Percentiles rank a stretch among this genome's conserved stretches.
phyloP scores from a whole-genome alignment of 2,329 filamentous ascomycete genomes.

The Aspergillus chevalieri region DNA sequence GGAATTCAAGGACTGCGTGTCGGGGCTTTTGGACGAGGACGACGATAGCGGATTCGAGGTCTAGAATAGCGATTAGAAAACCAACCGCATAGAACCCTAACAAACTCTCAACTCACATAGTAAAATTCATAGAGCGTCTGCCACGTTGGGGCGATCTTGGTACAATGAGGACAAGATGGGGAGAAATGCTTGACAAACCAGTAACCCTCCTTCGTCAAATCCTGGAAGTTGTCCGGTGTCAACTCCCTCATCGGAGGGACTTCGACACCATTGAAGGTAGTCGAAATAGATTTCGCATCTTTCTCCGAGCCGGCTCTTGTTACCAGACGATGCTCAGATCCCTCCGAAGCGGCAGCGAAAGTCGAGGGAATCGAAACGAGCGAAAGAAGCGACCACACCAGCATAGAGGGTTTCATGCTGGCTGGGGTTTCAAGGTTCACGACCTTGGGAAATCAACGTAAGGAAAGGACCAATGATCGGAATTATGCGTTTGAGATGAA shows the following conservation, averaged over 20 bases:
- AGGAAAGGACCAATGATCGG: conserved; percentile 9
- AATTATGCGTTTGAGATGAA: conserved; percentile 8
- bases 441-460: conserved; percentile 7
- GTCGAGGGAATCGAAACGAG: conserved; percentile 27
- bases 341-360: conserved; percentile 24
- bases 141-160: conserved; percentile 71
- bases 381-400: conserved; percentile 33
- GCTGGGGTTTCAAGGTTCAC: conserved; percentile 11
- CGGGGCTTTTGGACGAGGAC: conserved; percentile 45
- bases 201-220: conserved; percentile 46
- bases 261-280: conserved; percentile 47
- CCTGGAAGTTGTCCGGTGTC: conserved; percentile 42
- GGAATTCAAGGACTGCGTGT: conserved; percentile 50
- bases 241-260: conserved; percentile 48
- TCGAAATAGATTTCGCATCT: conserved; percentile 23
- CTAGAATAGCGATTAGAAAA: conserved; percentile 36
- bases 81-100: neutral
- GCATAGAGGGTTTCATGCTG: conserved; percentile 34
- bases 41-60: conserved; percentile 67
- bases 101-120: conserved; percentile 36
- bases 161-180: conserved; percentile 62
- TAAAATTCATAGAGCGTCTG: conserved; percentile 96
- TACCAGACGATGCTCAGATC: conserved; percentile 16
- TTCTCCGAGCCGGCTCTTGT: conserved; percentile 20
- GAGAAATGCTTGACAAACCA: conserved; percentile 52